Base-by-base conservation (phyloP, 2,329 filamentous ascomycete species). In the Chaetomium strumarium region DNA sequence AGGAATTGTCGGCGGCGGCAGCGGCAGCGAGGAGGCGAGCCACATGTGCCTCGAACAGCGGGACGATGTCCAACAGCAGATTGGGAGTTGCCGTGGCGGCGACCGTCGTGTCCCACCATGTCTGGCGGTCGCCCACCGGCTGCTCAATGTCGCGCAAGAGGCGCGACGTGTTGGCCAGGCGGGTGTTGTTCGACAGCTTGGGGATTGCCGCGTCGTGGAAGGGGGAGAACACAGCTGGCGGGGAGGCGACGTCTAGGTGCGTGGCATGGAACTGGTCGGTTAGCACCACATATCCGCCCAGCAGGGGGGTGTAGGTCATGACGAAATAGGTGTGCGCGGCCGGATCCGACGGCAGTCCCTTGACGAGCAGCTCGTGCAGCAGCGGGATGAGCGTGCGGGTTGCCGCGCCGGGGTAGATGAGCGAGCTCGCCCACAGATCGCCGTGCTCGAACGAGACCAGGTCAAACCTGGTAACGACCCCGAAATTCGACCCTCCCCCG, bases 321-420 rank as follows among this genome's bases (percentile, higher is more conserved):
- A 58, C 49, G 30, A 60, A 57, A 29, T 58, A 61, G 2, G 50
- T 56, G 31, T 61, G 59, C 2, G 58, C 56, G 19, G 24, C 34
- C 7, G 50, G 53, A 20, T 61, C 58, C 11, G 34, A 14, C 3
- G 52, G 41, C 24, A 60, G 39, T 12, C 53, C 53, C 37, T 44
- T 49, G 5, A 57, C 55, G 5, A 56, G 46, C 43, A 58, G 36
- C 19, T 58, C 53, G 30, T 60, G 56, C 48, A 58, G 44, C 10
- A 54, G 14, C 53, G 38, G 68, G 47, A 55, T 68, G 60, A 49
- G 67, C 66, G 39, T 63, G 53, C 4, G 68, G 13, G 71, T 67
- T 4, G 64, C 57, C 48, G 67, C 59, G 46, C 71, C 74, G 24
- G 73, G 72, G 56, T 73, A 77, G 39, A 67, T 68, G 11, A 16